Evolutionary conservation across 2,329 filamentous ascomycete genomes (phyloP).

Genomic region (Colletotrichum plurivorum): DNA sequence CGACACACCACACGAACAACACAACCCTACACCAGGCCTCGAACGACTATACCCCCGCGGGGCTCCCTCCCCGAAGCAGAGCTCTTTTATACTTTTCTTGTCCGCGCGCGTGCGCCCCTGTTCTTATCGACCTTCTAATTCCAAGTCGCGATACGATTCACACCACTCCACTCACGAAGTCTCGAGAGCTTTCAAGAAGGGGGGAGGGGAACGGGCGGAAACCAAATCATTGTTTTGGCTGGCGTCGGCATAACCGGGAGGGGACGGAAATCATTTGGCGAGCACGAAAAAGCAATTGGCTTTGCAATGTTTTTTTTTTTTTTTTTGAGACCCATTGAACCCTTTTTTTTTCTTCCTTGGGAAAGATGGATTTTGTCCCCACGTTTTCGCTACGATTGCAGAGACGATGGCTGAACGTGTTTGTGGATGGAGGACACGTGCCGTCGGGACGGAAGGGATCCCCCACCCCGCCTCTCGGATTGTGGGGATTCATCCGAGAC

Average conservation of each 20-base stretch:
- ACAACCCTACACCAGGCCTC: conserved; percentile 19
- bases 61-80: conserved; percentile 5
- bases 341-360: conserved; percentile 23
- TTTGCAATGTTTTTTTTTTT: conserved; percentile 31
- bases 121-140: conserved; percentile 41
- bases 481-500: conserved; percentile 19
- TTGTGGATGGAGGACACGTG: conserved; percentile 15
- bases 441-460: conserved; percentile 10
- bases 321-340: not conserved
- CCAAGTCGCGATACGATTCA: conserved; percentile 40
- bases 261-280: conserved; percentile 37
- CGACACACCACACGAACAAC: not conserved
- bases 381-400: conserved; percentile 31
- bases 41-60: conserved; percentile 7
- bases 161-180: conserved; percentile 39
- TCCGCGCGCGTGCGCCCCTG: conserved; percentile 34
- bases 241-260: conserved; percentile 29
- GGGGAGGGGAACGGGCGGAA: conserved; percentile 6
- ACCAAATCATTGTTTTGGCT: conserved; percentile 39
- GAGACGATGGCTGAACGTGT: conserved; percentile 6
- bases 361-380: conserved; percentile 31
- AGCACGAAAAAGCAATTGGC: conserved; percentile 38
- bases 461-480: not conserved
- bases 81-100: conserved; percentile 27
- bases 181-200: conserved; percentile 15